phyloP scores from a whole-genome alignment of 768 basidiomycete genomes.

The Rhizopogon vesiculosus region DNA sequence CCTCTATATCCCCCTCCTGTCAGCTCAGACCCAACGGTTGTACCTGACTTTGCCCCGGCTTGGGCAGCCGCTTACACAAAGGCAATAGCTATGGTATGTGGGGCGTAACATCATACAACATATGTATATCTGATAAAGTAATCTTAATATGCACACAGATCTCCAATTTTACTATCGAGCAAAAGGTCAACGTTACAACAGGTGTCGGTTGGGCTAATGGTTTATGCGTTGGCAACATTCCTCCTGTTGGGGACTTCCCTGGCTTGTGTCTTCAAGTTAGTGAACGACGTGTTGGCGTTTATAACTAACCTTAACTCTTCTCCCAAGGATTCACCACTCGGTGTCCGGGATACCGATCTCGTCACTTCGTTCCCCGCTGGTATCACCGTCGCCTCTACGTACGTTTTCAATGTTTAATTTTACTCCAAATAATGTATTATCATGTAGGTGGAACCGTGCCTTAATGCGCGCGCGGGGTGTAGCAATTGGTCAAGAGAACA shows the following conservation, averaged over 20 bases:
- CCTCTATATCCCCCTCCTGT: slow-evolving; percentile 56
- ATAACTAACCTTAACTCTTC: neutral
- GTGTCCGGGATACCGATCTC: slow-evolving; percentile 70
- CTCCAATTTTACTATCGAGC: slow-evolving; percentile 46
- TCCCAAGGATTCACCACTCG: slow-evolving; percentile 65
- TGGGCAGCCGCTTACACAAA: slow-evolving; percentile 59
- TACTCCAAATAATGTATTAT: neutral
- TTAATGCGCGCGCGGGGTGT: slow-evolving; percentile 74
- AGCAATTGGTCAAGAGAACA: slow-evolving; percentile 80
- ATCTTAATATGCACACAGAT: slow-evolving; percentile 27
- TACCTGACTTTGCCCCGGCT: slow-evolving; percentile 45
- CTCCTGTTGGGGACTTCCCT: slow-evolving; percentile 49
- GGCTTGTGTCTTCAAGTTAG: slow-evolving; percentile 68
- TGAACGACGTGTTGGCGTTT: neutral
- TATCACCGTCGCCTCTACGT: slow-evolving; percentile 80
- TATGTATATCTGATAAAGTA: neutral
- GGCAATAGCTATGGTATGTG: slow-evolving; percentile 48
- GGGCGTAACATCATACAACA: neutral
- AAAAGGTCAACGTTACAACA: slow-evolving; percentile 62
- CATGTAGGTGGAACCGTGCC: slow-evolving; percentile 62
- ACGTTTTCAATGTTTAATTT: slow-evolving; percentile 18
- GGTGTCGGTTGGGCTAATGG: slow-evolving; percentile 51
- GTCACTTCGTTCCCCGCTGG: slow-evolving; percentile 82
- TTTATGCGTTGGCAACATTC: slow-evolving; percentile 68
- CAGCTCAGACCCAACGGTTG: slow-evolving; percentile 28